Conservation (phyloP, 139 green algal genomes). For the Pseudopediastrum boryanum region DNA sequence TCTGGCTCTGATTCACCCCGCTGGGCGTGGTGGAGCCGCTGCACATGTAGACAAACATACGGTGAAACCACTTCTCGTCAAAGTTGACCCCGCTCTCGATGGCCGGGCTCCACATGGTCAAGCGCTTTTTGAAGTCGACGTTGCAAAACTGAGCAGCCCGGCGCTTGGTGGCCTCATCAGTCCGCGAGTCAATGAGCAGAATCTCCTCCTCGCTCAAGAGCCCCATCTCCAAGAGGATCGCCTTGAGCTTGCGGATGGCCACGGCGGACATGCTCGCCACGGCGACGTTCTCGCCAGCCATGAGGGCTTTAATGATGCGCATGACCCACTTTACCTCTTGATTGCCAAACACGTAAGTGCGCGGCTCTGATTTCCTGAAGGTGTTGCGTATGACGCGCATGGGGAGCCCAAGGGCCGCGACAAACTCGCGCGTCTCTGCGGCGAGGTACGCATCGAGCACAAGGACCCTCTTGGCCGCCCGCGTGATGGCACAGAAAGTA, state of each 20-base stretch:
- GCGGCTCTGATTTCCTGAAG: neutral
- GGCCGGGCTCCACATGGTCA: neutral
- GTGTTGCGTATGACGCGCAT: neutral
- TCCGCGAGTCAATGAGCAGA: neutral
- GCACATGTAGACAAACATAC: neutral
- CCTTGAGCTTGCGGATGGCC: conserved; percentile 1
- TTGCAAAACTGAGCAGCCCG: neutral
- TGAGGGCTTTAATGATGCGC: neutral
- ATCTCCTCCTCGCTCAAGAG: neutral
- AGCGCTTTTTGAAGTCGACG: neutral
- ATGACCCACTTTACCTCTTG: neutral
- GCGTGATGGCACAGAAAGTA: conserved; percentile 4
- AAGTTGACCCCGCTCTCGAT: conserved; percentile 3
- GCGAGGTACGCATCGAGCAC: neutral
- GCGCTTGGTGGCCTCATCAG: neutral
- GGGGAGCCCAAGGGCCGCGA: neutral
- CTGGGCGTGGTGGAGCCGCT: neutral
- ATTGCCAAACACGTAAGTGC: neutral
- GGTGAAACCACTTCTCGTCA: neutral
- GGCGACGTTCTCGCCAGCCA: neutral
- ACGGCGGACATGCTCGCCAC: conserved; percentile 4
- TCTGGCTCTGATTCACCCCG: too few species aligned
- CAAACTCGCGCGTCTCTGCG: neutral
- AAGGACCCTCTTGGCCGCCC: neutral
- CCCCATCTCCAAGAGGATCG: neutral